Evolutionary conservation across 345 rosid genomes (phyloP).

Genomic region (Melaleuca quinquenervia): DNA sequence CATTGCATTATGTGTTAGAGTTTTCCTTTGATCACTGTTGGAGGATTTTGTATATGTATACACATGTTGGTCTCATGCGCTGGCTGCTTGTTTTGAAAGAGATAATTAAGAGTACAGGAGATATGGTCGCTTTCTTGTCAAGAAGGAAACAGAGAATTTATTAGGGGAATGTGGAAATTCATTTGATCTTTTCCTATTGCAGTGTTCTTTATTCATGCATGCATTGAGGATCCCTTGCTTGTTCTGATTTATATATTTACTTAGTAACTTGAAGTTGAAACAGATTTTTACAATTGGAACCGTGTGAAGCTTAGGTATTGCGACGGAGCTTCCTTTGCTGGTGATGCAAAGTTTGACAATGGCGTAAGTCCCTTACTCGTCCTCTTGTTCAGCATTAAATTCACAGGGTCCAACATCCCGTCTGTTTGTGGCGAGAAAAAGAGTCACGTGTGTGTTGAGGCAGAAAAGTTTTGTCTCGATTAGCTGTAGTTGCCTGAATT

Average conservation of each 20-base stretch:
- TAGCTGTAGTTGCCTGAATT: background rate
- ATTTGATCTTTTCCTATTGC: background rate
- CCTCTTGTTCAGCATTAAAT: background rate
- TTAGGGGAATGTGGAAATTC: background rate
- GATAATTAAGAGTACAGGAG: background rate
- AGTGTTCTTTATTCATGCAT: background rate
- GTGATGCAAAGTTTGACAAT: slow-evolving; percentile 46
- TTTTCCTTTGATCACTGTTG: background rate
- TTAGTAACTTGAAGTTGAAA: background rate
- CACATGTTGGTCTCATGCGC: background rate
- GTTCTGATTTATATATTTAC: background rate
- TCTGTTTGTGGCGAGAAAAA: background rate
- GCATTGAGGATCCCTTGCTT: background rate
- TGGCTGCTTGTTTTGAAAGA: background rate
- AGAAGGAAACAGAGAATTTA: background rate
- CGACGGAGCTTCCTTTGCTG: slow-evolving; percentile 94
- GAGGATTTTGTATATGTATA: background rate
- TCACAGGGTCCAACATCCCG: background rate
- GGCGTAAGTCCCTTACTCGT: slow-evolving; percentile 38
- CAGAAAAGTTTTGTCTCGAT: background rate
- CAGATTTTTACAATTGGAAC: slow-evolving; percentile 99
- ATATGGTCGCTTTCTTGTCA: background rate
- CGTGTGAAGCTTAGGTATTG: slow-evolving; percentile 88
- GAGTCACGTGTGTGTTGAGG: background rate
- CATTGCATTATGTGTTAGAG: background rate